Evolutionary conservation across 495 filamentous ascomycete species (phyloP).

Genomic region (Neurospora intermedia): DNA sequence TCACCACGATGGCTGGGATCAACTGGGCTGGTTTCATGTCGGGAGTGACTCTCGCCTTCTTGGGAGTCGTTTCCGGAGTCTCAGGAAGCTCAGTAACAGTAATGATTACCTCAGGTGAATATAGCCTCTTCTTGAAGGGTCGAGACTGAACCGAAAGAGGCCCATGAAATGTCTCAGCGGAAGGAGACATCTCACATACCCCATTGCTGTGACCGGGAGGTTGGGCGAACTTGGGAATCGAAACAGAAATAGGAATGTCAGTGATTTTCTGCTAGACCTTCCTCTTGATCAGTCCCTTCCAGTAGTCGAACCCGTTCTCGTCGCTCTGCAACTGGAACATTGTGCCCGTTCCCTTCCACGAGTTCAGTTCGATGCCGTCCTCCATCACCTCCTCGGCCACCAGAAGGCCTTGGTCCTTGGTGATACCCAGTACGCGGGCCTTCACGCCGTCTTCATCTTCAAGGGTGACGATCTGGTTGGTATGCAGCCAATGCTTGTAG

Average conservation of each 20-base stretch:
- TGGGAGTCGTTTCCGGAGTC: not conserved
- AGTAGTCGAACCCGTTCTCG: constrained; percentile 98
- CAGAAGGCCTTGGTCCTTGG: constrained; percentile 75
- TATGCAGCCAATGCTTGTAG: constrained; percentile 83
- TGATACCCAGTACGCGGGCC: constrained; percentile 83
- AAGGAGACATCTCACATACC: not conserved
- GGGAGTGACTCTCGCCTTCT: not conserved
- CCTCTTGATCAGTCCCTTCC: constrained; percentile 73
- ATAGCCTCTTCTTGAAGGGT: not conserved
- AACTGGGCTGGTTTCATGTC: not conserved
- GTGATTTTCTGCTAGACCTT: constrained; percentile 45
- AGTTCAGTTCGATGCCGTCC: constrained; percentile 39
- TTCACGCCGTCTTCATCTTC: constrained; percentile 69
- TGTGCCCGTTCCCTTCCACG: constrained; percentile 53
- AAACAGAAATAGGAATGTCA: not conserved
- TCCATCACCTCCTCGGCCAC: constrained; percentile 69
- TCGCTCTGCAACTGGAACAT: constrained; percentile 85
- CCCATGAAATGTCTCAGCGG: not conserved
- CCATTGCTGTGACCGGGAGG: not conserved
- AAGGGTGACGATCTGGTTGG: constrained; percentile 77
- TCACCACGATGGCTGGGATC: not conserved
- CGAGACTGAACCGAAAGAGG: not conserved
- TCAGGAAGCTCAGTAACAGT: not conserved
- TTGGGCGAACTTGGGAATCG: not conserved
- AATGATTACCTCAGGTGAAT: not conserved